These are phyloP conservation scores for Nemophila menziesii DNA, from an alignment of 257 asterid genomes.

Conservation along the genomic window DNA sequence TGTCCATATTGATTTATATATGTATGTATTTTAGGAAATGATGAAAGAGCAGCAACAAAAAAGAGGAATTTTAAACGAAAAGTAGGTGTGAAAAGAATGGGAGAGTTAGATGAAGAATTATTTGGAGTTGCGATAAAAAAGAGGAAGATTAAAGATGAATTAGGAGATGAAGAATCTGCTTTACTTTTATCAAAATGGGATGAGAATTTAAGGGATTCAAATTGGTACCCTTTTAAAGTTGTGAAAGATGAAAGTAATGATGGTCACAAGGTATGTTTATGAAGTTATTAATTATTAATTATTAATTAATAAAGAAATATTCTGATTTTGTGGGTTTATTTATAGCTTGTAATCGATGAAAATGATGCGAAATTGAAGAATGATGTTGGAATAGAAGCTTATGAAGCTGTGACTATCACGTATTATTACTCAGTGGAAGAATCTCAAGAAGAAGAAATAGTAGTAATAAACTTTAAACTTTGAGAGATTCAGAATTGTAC, in stretches of 20 bases:
- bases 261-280: background rate
- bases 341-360: too few species aligned
- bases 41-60: background rate
- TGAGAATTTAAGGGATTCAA: constrained; percentile 3
- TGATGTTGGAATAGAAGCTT: too few species aligned
- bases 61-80: background rate
- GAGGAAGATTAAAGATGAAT: background rate
- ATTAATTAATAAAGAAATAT: too few species aligned
- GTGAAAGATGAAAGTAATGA: background rate
- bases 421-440: too few species aligned
- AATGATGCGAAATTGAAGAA: too few species aligned
- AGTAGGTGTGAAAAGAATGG: constrained; percentile 15
- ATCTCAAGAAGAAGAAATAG: too few species aligned
- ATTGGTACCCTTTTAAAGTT: constrained; percentile 16
- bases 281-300: too few species aligned
- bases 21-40: constrained; percentile 1
- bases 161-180: constrained; percentile 4
- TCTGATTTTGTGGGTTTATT: too few species aligned
- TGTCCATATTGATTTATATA: background rate
- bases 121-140: constrained; percentile 6
- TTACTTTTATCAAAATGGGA: constrained; percentile 10
- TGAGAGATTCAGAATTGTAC: too few species aligned
- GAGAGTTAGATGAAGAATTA: constrained; percentile 5
- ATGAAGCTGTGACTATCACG: too few species aligned
- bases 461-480: too few species aligned